Base-by-base conservation (phyloP, 2,329 filamentous ascomycete genomes). In the Ophiostoma ulmi region DNA sequence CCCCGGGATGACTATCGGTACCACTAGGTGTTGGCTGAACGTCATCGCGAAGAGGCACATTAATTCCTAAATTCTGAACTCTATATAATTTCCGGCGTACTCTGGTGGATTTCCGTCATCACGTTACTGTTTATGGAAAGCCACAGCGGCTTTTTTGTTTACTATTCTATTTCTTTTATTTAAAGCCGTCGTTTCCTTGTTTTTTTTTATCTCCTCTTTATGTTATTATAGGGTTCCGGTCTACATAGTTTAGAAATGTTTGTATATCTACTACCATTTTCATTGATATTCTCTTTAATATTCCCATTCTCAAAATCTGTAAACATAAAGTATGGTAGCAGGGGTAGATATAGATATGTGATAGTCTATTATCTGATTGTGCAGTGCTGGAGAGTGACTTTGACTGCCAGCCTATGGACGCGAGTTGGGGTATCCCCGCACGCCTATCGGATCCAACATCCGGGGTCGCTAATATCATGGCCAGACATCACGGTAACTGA, bases 1-100 rank as follows among this genome's bases (percentile, higher is more conserved):
- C 75, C 75, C 26, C 75, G 74, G 31, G 74, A 76, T 3, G 75
- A 73, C 1, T 77, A 76, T 64, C 72, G 74, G 26, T 74, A 75
- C 55, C 72, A 72, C 1, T 75, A 67, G 48, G 4, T 1, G 3
- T 8, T 1, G 10, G 52, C 7, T 58, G n/a, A 14, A 31, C 31
- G 31, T 31, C 31, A 31, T 31, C 31, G 31, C 31, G 39, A 3
- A 44, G 39, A 44, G 39, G 39, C 39, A 31, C 31, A 31, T 31
- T 31, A 31, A 31, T 31, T 31, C 26, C 22, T 67, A 39, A 3
- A 39, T 2, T 39, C 38, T 39, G 38, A 39, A 39, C 38, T 39
- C 6, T 39, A 13, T 39, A 38, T 39, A 39, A 13, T 39, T 39
- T 13, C 11, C 38, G 11, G 38, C 11, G 38, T 39, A 39, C 38